Evolutionary conservation across 257 asterid genomes (phyloP).

Genomic region (Plectranthus barbatus): DNA sequence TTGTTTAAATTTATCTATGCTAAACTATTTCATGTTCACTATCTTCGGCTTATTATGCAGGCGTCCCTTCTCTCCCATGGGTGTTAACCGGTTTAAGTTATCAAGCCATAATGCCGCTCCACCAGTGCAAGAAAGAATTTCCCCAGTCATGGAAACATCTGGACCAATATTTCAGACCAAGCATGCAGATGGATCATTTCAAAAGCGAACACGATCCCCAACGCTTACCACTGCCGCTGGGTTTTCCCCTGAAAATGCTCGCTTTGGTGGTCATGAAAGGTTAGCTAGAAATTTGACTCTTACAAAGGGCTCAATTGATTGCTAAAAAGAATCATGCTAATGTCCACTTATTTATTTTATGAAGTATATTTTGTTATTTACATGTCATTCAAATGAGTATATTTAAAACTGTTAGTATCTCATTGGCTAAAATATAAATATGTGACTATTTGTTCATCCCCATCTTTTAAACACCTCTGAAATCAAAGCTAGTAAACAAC

Average conservation of each 20-base stretch:
- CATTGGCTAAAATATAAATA: neutral
- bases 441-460: neutral
- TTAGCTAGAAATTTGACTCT: constrained; percentile 11
- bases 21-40: neutral
- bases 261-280: constrained; percentile 41
- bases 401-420: neutral
- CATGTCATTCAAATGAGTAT: neutral
- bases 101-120: constrained; percentile 25
- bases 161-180: constrained; percentile 36
- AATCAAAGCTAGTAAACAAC: neutral
- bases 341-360: neutral
- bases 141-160: constrained; percentile 20
- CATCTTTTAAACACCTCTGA: neutral
- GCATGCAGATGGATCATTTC: constrained; percentile 38
- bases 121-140: constrained; percentile 26
- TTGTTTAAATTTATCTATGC: neutral
- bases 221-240: constrained; percentile 26
- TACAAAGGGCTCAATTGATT: neutral
- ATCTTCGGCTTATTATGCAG: constrained; percentile 33
- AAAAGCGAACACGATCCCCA: constrained; percentile 61
- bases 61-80: constrained; percentile 28
- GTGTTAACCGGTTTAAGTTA: constrained; percentile 33
- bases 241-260: constrained; percentile 29
- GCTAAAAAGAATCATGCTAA: neutral
- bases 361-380: neutral